Percentiles rank a stretch among this genome's conserved stretches.
Evolutionary conservation across 805 yeast genomes (phyloP).

Genomic region (Helenozyma rhizophorensis): DNA sequence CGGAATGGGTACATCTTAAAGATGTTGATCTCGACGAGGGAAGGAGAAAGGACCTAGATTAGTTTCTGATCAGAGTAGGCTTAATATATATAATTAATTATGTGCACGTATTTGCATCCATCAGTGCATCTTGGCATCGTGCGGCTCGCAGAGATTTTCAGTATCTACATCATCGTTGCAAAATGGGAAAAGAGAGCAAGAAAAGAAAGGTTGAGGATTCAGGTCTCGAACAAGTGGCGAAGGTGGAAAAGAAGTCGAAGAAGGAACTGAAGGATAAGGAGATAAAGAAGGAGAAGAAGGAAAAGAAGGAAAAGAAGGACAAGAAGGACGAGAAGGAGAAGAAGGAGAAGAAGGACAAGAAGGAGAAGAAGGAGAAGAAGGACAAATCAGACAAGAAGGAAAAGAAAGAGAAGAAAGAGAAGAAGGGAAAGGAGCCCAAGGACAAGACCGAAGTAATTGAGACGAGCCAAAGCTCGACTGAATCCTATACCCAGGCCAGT

Average conservation of each 20-base stretch:
- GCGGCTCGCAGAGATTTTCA: slow-evolving; percentile 10
- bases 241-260: slow-evolving; percentile 27
- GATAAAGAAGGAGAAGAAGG: slow-evolving; percentile 16
- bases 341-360: slow-evolving; percentile 15
- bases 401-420: slow-evolving; percentile 32
- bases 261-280: slow-evolving; percentile 22
- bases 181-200: slow-evolving; percentile 24
- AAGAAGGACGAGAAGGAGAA: slow-evolving; percentile 13
- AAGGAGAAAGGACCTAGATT: slow-evolving; percentile 36
- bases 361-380: slow-evolving; percentile 22
- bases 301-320: slow-evolving; percentile 27
- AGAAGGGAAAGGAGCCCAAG: slow-evolving; percentile 33
- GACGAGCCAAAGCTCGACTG: slow-evolving; percentile 1
- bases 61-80: neutral
- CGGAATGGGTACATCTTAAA: slow-evolving; percentile 36
- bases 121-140: slow-evolving; percentile 6
- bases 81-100: neutral
- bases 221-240: slow-evolving; percentile 28
- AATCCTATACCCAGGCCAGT: slow-evolving; percentile 20
- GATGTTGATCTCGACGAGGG: slow-evolving; percentile 52
- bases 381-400: slow-evolving; percentile 18
- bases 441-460: slow-evolving; percentile 17
- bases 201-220: slow-evolving; percentile 23
- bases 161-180: neutral
- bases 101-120: slow-evolving; percentile 2